Evolutionary conservation across 2,329 filamentous ascomycete genomes (phyloP), one percentile per base, ranked within the genome.

Genomic region (Fusarium sp.): DNA sequence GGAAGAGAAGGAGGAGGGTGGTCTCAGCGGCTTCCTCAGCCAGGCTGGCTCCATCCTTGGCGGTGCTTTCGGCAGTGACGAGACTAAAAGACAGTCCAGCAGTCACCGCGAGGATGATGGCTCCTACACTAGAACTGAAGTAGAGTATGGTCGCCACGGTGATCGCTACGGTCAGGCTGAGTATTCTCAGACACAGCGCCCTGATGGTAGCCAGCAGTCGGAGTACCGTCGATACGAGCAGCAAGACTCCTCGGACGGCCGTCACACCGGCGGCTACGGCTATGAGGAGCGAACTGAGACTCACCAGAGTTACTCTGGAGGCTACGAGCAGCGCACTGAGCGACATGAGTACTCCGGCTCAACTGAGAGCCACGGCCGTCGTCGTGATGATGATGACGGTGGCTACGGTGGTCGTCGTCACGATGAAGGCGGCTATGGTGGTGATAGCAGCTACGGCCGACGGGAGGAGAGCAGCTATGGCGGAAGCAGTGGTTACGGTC

Each of bases 1-100:
- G 44, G 73, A 77, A 86, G 88, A 75, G 12, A 86, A 88, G 66
- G 87, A 91, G 74, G 90, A 90, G 53, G 90, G 91, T 56, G 89
- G 89, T 16, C 80, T 94, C 3, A 92, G 93, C 35, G 91, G 92
- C 30, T 83, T 97, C 47, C 85, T 97, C 18, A 92, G 91, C 61
- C 90, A 91, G 38, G 92, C 93, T 35, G 88, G 88, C 40, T 90
- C 89, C 43, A 83, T 95, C 21, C 87, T 97, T 13, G 89, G 91
- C 16, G 88, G 88, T 18, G 87, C 87, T 19, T 88, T 92, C 59
- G 85, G 86, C 57, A 84, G 85, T 40, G 83, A 88, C 38, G 85
- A 90, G 50, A 89, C 86, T 64, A 86, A 90, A 77, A 85, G 83
- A 53, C 88, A 87, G 73, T 84, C 85, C 60, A 85, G 85, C 73